A percentile compares a stretch with the other conserved stretches of the same genome.
These are phyloP conservation scores for Teratosphaeria nubilosa DNA, from an alignment of 2,329 filamentous ascomycete species.

Conservation along the genomic window DNA sequence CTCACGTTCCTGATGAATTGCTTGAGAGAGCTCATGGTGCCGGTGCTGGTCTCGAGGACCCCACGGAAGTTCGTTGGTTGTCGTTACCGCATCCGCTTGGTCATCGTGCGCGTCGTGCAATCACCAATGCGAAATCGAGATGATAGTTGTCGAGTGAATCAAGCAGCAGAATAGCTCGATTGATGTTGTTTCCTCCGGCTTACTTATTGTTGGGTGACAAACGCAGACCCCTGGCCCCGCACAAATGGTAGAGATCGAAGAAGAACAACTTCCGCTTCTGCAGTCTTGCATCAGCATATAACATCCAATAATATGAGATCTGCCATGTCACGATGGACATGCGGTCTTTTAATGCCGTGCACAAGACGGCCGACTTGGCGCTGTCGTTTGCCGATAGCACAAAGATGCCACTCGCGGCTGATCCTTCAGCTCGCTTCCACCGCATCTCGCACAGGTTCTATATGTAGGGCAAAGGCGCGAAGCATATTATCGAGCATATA, in stretches of 20 bases:
- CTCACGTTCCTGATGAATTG: constrained; percentile 99
- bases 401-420: too few species aligned
- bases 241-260: neutral
- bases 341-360: neutral
- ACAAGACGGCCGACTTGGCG: neutral
- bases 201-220: neutral
- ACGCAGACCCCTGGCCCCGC: neutral
- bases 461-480: too few species aligned
- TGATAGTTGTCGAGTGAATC: neutral
- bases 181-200: neutral
- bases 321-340: neutral
- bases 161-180: neutral
- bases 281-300: too few species aligned
- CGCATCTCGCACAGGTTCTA: too few species aligned
- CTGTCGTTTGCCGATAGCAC: too few species aligned
- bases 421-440: too few species aligned
- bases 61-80: neutral
- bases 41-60: constrained; percentile 4
- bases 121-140: neutral
- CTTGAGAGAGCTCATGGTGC: constrained; percentile 41
- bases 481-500: too few species aligned
- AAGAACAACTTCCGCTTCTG: too few species aligned
- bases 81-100: neutral
- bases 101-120: neutral
- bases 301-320: neutral